These are phyloP conservation scores for Daldinia bambusicola DNA, from an alignment of 495 filamentous ascomycete genomes.

Conservation along the genomic window DNA sequence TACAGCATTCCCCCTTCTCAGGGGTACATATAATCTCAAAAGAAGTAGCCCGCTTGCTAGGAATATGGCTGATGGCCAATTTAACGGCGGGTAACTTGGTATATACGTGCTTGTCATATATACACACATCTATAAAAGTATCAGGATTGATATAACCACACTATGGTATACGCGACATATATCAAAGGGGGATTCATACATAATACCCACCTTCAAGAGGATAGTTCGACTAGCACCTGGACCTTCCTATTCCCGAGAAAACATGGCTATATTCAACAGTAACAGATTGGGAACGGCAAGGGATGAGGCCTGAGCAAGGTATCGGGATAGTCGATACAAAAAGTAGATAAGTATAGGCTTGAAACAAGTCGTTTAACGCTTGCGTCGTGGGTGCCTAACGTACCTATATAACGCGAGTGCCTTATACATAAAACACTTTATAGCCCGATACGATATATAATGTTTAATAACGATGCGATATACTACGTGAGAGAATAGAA, in stretches of 20 bases:
- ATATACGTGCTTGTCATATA: background rate
- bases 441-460: background rate
- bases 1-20: slow-evolving; percentile 68
- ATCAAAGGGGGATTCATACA: background rate
- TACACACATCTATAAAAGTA: background rate
- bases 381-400: background rate
- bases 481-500: too few relatives aligned
- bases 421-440: background rate
- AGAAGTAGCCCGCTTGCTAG: background rate
- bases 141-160: too few relatives aligned
- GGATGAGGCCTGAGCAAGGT: background rate
- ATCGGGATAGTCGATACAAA: background rate
- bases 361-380: background rate
- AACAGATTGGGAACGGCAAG: background rate
- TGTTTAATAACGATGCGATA: background rate
- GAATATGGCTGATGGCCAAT: slow-evolving; percentile 17
- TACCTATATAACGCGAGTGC: background rate
- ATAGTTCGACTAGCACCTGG: background rate
- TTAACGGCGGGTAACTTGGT: slow-evolving; percentile 20
- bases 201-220: background rate
- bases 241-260: background rate
- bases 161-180: background rate
- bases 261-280: background rate
- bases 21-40: slow-evolving; percentile 61
- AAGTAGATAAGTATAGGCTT: background rate